phyloP scores from a whole-genome alignment of 2,329 filamentous ascomycete genomes.

The Kalmusia sp. region DNA sequence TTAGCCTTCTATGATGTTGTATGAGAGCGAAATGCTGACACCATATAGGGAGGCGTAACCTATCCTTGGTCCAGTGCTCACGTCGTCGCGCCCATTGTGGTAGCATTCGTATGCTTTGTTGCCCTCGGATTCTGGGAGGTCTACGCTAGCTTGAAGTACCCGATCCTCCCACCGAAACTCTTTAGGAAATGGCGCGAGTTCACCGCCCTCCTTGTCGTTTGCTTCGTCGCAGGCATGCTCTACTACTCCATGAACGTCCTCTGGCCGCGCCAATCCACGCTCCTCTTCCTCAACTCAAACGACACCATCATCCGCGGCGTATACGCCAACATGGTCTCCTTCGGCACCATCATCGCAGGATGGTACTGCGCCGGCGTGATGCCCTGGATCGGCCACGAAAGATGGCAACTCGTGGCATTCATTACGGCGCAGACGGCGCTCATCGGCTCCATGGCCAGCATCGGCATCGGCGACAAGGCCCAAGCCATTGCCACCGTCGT shows the following conservation, averaged over 20 bases:
- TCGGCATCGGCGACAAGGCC: constrained; percentile 38
- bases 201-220: constrained; percentile 24
- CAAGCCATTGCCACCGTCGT: constrained; percentile 47
- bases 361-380: constrained; percentile 37
- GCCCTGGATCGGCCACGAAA: constrained; percentile 44
- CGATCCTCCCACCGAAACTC: constrained; percentile 30
- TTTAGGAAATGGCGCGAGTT: constrained; percentile 30
- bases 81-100: constrained; percentile 54
- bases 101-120: constrained; percentile 52
- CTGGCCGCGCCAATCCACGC: constrained; percentile 30
- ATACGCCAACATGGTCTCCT: constrained; percentile 31
- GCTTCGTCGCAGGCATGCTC: constrained; percentile 31
- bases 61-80: constrained; percentile 54
- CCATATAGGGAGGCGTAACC: constrained; percentile 37
- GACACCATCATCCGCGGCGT: constrained; percentile 32
- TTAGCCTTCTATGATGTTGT: not conserved
- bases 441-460: constrained; percentile 45
- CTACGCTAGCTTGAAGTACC: constrained; percentile 52
- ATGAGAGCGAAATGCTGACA: not conserved
- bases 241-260: constrained; percentile 36
- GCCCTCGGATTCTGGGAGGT: constrained; percentile 56
- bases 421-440: constrained; percentile 44
- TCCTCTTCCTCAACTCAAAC: constrained; percentile 24
- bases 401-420: constrained; percentile 47
- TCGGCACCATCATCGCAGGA: constrained; percentile 37